Evolutionary conservation across 768 basidiomycete species (phyloP), one percentile per base, ranked within the genome.

Genomic region (Macrolepiota dolichaula): DNA sequence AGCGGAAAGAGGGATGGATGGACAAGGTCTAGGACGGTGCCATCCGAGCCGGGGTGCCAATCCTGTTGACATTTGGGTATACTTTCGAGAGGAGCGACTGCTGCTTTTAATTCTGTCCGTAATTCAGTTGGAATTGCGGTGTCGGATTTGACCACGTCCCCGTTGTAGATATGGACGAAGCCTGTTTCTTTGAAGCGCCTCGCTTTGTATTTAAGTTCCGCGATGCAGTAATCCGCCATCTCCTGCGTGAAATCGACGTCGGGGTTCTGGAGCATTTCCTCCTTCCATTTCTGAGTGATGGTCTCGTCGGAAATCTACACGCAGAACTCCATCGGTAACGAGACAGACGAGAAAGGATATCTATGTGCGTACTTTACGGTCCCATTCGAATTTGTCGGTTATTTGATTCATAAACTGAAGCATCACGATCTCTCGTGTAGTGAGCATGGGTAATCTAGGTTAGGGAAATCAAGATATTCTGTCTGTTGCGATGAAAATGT

Each of bases 1-100:
- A 79, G 40, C 24, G 70, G 71, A 64, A 71, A 80, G 1, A 80
- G 71, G 7, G 78, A 73, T 47, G 79, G 79, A 51, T 81, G 78
- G 0, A 79, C 74, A 37, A 80, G 71, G 58, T 80, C 77, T 13
- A 79, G 73, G 0, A 80, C 80, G 46, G 72, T 74, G 4, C 69
- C 65, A 57, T 79, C 66, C 0, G 77, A 76, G 9, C 73, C 70
- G 2, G 79, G 79, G 63, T 79, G 79, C 79, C 79, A 81, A 64
- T 81, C 79, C 29, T 71, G 71, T 56, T 71, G 24, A 0, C 67
- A 61, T 2, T 71, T 71, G 0, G 75, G 72, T 1, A 75, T 68
- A 53, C 74, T 63, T 59, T 79, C 77, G 17, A 80, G 73, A 10
- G 66, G 47, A 10, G 49, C 29, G 6, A 69, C 66, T 3, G 63